These are phyloP conservation scores for Quercus phellos DNA, from an alignment of 331 rosid genomes.

Conservation along the genomic window DNA sequence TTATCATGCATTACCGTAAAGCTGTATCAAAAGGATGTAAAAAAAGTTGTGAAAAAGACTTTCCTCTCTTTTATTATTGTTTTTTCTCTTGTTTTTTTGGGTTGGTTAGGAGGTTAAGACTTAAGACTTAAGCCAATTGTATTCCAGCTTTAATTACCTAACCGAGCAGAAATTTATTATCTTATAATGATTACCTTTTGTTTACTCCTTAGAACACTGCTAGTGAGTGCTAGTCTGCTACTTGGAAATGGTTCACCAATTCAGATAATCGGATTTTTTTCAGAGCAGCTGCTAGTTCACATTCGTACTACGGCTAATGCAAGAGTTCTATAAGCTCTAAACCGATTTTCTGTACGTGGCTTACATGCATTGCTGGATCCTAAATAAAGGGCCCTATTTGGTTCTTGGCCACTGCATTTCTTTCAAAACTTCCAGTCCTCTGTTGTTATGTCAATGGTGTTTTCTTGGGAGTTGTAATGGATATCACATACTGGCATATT, in stretches of 20 bases:
- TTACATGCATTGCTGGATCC: constrained; percentile 14
- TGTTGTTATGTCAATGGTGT: too few species aligned
- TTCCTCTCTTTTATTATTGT: too few species aligned
- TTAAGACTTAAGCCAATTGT: constrained; percentile 1
- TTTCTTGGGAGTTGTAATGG: too few species aligned
- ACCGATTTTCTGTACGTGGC: constrained; percentile 20
- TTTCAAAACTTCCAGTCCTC: too few species aligned
- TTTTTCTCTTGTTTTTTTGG: too few species aligned
- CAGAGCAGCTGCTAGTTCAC: background rate
- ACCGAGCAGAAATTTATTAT: background rate
- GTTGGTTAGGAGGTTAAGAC: background rate
- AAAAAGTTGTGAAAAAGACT: too few species aligned
- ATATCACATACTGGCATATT: too few species aligned
- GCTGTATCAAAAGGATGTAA: too few species aligned
- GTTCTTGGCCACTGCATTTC: too few species aligned
- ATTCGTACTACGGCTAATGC: constrained; percentile 3
- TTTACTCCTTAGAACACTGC: constrained; percentile 1
- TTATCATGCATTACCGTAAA: too few species aligned
- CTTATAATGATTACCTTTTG: constrained; percentile 6
- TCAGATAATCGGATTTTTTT: background rate
- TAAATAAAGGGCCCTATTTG: too few species aligned
- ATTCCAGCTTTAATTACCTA: constrained; percentile 11
- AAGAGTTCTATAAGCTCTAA: background rate
- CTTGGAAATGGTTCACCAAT: background rate
- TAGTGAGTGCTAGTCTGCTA: background rate